Conservation (phyloP, 2,329 filamentous ascomycete species). For the Didymella glomerata region DNA sequence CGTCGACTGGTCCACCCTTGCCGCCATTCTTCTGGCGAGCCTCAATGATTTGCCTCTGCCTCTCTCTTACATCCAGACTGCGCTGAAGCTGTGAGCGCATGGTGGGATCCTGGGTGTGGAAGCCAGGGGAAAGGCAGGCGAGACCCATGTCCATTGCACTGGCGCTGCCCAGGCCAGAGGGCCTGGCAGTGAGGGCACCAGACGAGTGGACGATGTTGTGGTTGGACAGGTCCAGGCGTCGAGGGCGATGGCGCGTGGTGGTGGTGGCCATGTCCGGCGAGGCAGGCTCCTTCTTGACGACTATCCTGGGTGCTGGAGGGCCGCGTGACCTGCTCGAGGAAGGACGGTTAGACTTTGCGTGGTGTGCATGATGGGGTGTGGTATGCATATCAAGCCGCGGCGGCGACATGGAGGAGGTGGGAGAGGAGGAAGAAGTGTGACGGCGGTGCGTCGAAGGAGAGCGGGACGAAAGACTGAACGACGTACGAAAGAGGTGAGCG, state of each 20-base stretch:
- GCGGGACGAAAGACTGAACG: constrained; percentile 38
- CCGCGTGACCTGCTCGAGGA: constrained; percentile 60
- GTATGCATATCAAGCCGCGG: constrained; percentile 25
- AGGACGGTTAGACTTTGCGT: constrained; percentile 49
- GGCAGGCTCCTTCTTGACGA: constrained; percentile 94
- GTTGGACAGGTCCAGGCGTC: constrained; percentile 77
- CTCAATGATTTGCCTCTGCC: constrained; percentile 95
- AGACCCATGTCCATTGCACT: constrained; percentile 92
- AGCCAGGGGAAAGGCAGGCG: constrained; percentile 93
- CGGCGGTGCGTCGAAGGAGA: constrained; percentile 31
- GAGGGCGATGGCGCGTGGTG: constrained; percentile 76
- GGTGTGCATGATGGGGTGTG: constrained; percentile 3
- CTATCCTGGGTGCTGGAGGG: constrained; percentile 73
- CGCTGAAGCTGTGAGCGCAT: constrained; percentile 96
- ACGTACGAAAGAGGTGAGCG: constrained; percentile 62
- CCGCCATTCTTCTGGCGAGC: constrained; percentile 78
- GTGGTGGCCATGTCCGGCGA: constrained; percentile 80
- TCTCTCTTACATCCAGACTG: constrained; percentile 90
- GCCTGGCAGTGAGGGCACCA: constrained; percentile 67
- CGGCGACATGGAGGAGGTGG: constrained; percentile 42
- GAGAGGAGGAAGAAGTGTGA: constrained; percentile 36
- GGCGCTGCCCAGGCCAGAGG: constrained; percentile 73
- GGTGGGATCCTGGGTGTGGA: constrained; percentile 93
- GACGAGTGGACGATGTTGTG: constrained; percentile 55
- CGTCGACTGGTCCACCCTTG: constrained; percentile 57